Percentiles rank a stretch among this genome's conserved stretches.
phyloP scores from a whole-genome alignment of 768 basidiomycete genomes.

The Rossbeevera mucosa region DNA sequence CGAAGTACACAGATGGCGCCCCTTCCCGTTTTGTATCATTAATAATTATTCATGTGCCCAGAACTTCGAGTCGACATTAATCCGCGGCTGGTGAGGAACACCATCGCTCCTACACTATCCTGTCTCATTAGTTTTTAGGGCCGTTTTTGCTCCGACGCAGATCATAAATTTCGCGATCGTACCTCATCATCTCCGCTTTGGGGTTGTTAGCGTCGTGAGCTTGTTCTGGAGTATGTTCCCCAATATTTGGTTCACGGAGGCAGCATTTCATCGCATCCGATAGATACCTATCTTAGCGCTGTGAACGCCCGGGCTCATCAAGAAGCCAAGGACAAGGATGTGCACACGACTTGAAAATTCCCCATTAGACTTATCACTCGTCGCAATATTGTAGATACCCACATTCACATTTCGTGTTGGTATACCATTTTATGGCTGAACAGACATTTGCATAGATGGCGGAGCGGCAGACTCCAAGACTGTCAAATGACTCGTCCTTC shows the following conservation, averaged over 20 bases:
- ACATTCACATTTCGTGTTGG: slow-evolving; percentile 7
- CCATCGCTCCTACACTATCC: not conserved
- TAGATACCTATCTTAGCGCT: slow-evolving; percentile 62
- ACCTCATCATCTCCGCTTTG: slow-evolving; percentile 72
- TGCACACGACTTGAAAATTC: slow-evolving; percentile 2
- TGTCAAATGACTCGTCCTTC: too few relatives aligned
- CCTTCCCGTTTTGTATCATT: not conserved
- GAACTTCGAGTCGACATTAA: slow-evolving; percentile 68
- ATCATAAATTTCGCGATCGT: slow-evolving; percentile 74
- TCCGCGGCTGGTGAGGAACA: slow-evolving; percentile 64
- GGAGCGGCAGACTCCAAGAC: not conserved
- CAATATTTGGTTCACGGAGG: not conserved
- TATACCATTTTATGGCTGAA: not conserved
- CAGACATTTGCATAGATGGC: not conserved
- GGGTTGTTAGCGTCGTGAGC: slow-evolving; percentile 70
- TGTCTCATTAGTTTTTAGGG: slow-evolving; percentile 36
- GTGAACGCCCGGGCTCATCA: slow-evolving; percentile 38
- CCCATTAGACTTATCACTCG: not conserved
- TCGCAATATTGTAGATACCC: slow-evolving; percentile 1
- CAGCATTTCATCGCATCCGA: not conserved
- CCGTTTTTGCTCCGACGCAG: slow-evolving; percentile 73
- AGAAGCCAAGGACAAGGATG: not conserved
- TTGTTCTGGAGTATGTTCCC: slow-evolving; percentile 72
- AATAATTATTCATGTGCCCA: slow-evolving; percentile 26
- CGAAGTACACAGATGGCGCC: slow-evolving; percentile 27